Conservation (phyloP, 225 moss, liverwort and hornwort species). For the Pseudisothecium myosuroides region DNA sequence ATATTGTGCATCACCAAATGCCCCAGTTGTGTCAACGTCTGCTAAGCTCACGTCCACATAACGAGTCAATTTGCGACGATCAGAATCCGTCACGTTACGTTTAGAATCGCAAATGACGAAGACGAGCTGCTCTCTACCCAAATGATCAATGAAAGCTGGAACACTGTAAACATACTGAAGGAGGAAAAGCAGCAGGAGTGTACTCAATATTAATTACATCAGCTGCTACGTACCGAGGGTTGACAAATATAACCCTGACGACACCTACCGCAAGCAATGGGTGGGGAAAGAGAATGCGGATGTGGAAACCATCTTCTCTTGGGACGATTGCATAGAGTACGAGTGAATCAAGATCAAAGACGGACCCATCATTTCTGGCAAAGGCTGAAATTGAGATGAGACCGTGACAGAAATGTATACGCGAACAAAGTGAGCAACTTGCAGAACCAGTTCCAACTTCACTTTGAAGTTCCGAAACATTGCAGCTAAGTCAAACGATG, state of each 20-base stretch:
- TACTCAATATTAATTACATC: background rate
- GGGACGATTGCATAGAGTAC: no score
- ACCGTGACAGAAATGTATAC: background rate
- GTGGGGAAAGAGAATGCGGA: background rate
- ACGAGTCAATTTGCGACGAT: background rate
- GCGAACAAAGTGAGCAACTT: no score
- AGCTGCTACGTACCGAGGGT: background rate
- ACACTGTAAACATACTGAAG: background rate
- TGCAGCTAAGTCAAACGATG: no score
- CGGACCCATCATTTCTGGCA: background rate
- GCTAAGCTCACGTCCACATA: background rate
- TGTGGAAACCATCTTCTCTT: no score
- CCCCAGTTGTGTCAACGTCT: background rate
- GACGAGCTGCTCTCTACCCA: background rate
- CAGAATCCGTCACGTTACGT: background rate
- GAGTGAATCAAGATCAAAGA: no score
- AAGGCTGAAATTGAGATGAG: background rate
- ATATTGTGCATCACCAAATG: background rate
- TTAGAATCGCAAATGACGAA: background rate
- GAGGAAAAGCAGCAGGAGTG: background rate
- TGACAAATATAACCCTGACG: background rate
- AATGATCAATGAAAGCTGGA: background rate
- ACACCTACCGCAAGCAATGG: background rate
- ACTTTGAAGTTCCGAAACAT: no score
- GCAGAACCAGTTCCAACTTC: no score